phyloP scores from a whole-genome alignment of 2,329 filamentous ascomycete species.

The Venturia aucupariae region DNA sequence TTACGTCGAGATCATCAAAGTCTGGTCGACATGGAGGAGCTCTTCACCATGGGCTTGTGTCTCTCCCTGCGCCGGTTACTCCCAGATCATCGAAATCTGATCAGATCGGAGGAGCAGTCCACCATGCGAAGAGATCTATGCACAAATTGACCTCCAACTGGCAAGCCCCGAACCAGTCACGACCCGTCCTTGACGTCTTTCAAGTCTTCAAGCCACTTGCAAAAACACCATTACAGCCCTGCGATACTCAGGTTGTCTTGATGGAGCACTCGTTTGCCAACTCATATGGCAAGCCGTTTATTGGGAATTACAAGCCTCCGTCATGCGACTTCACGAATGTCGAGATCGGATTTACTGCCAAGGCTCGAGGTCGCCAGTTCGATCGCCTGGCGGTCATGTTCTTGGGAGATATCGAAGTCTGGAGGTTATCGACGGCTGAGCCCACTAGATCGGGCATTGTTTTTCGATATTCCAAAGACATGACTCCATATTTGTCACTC shows the following conservation, averaged over 20 bases:
- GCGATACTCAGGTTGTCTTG: constrained; percentile 33
- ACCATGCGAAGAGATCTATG: constrained; percentile 1
- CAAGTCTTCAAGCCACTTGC: constrained; percentile 4
- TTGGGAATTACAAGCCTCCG: constrained; percentile 59
- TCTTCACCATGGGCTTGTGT: not conserved
- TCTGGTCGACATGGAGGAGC: not conserved
- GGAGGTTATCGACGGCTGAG: constrained; percentile 74
- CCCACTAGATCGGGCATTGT: constrained; percentile 60
- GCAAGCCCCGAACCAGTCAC: not conserved
- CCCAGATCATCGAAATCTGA: not conserved
- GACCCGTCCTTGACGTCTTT: not conserved
- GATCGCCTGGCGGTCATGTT: constrained; percentile 69
- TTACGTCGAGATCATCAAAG: not conserved
- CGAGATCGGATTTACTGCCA: constrained; percentile 66
- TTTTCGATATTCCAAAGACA: constrained; percentile 72
- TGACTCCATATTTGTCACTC: constrained; percentile 60
- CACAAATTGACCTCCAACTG: constrained; percentile 1
- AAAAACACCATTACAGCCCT: not conserved
- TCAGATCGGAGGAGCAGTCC: not conserved
- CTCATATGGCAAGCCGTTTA: constrained; percentile 65
- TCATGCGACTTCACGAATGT: constrained; percentile 63
- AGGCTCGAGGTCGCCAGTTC: constrained; percentile 62
- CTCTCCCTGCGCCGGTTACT: not conserved
- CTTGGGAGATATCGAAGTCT: constrained; percentile 69
- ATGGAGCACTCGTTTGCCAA: constrained; percentile 63